phyloP scores from a whole-genome alignment of 164 flowering plant species.

The Magnolia sinica region DNA sequence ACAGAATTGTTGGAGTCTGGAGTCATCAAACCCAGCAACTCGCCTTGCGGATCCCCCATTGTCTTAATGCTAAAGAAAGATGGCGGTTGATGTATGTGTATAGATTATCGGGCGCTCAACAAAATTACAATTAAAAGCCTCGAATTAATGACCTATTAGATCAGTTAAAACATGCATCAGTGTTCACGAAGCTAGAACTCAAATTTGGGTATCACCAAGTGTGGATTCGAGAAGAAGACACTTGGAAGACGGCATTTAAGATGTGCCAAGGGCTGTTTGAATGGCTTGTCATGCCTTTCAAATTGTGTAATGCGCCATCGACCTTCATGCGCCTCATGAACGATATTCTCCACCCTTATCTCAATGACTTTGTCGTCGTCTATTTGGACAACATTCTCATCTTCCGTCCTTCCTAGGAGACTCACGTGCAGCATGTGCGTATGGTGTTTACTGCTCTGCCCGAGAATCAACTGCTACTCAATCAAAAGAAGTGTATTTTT shows the following conservation, averaged over 20 bases:
- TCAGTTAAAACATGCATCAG: not conserved
- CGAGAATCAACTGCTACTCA: no score
- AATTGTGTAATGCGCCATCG: not conserved
- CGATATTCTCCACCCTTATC: no score
- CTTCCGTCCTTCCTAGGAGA: no score
- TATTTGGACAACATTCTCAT: no score
- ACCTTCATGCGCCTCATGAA: not conserved
- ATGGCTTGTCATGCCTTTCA: no score
- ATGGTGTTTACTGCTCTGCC: no score
- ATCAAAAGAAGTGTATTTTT: no score
- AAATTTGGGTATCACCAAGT: not conserved
- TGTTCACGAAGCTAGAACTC: conserved; percentile 1
- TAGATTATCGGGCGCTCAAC: conserved; percentile 4
- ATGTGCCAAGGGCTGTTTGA: no score
- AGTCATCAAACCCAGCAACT: not conserved
- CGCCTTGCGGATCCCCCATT: not conserved
- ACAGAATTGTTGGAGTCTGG: conserved; percentile 13
- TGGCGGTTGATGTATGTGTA: not conserved
- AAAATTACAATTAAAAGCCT: not conserved
- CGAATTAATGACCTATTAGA: not conserved
- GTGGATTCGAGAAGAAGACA: no score
- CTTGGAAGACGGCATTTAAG: no score
- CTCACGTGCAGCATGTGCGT: no score
- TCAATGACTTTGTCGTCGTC: no score
- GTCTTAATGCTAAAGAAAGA: not conserved